Evolutionary conservation across 2,329 filamentous ascomycete species (phyloP).

Genomic region (Neophaeococcomyces mojaviensis): DNA sequence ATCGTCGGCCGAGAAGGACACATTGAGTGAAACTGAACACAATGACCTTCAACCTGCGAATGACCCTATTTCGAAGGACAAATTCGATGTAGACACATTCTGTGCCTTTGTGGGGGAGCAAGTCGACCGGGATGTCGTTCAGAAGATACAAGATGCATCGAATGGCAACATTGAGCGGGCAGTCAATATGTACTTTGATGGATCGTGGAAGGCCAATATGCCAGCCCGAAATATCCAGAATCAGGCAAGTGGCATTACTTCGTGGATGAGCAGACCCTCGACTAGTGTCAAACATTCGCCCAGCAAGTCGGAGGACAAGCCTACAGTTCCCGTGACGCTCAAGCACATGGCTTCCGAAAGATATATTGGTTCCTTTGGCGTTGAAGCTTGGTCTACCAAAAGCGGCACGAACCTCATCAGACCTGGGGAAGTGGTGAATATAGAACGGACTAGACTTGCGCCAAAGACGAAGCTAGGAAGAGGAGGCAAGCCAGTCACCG

Average conservation of each 20-base stretch:
- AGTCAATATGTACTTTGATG: slow-evolving; percentile 59
- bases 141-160: slow-evolving; percentile 43
- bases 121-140: slow-evolving; percentile 38
- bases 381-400: slow-evolving; percentile 82
- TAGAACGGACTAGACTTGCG: slow-evolving; percentile 76
- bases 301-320: not conserved
- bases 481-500: slow-evolving; percentile 33
- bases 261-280: slow-evolving; percentile 11
- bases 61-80: slow-evolving; percentile 20
- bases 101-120: slow-evolving; percentile 51
- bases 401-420: slow-evolving; percentile 69
- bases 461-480: slow-evolving; percentile 44
- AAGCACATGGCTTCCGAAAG: slow-evolving; percentile 49
- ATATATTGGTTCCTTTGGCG: slow-evolving; percentile 88
- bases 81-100: slow-evolving; percentile 50
- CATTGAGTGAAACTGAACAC: slow-evolving; percentile 13
- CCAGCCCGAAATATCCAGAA: slow-evolving; percentile 1
- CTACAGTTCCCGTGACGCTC: slow-evolving; percentile 21
- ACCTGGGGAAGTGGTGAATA: slow-evolving; percentile 74
- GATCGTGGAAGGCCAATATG: slow-evolving; percentile 47
- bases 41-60: slow-evolving; percentile 9
- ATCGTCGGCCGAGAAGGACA: slow-evolving; percentile 11
- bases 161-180: slow-evolving; percentile 51
- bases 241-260: slow-evolving; percentile 3
- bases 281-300: not conserved